These are phyloP conservation scores for Ogataea haglerorum DNA, from an alignment of 805 yeast genomes.

Conservation along the genomic window DNA sequence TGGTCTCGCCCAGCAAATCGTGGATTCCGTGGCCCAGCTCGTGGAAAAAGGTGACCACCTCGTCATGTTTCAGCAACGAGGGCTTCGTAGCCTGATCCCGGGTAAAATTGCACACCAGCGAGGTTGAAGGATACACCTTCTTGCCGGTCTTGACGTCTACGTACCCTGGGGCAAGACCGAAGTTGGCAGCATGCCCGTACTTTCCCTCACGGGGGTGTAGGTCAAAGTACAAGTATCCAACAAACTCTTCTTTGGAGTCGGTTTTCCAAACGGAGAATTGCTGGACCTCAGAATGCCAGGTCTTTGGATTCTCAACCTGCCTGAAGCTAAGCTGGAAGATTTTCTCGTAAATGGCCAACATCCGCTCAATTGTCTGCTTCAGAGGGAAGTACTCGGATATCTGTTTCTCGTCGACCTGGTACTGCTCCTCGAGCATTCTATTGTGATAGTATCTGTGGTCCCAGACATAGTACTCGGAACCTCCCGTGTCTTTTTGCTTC, in stretches of 20 bases:
- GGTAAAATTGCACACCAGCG: conserved; percentile 81
- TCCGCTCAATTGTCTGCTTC: conserved; percentile 59
- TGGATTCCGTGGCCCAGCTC: conserved; percentile 91
- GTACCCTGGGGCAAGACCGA: conserved; percentile 62
- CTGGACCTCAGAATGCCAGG: conserved; percentile 80
- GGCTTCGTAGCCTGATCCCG: conserved; percentile 69
- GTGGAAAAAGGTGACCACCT: conserved; percentile 82
- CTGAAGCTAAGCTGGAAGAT: conserved; percentile 68
- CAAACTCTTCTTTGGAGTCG: conserved; percentile 56
- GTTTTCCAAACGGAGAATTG: conserved; percentile 69
- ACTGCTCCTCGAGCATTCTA: conserved; percentile 60
- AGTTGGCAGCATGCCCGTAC: conserved; percentile 87
- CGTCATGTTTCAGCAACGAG: conserved; percentile 70
- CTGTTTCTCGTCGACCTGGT: conserved; percentile 66
- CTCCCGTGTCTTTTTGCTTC: conserved; percentile 40
- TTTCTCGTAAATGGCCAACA: conserved; percentile 68
- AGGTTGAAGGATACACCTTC: conserved; percentile 65
- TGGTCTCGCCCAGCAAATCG: conserved; percentile 64
- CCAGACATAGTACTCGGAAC: conserved; percentile 59
- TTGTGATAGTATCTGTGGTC: conserved; percentile 69
- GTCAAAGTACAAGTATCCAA: conserved; percentile 78
- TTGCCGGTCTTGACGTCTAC: conserved; percentile 41
- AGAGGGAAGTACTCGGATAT: conserved; percentile 79
- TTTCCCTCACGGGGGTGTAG: conserved; percentile 84
- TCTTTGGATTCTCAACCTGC: conserved; percentile 42